Base-by-base conservation (phyloP, 805 yeast species). In the Metschnikowia orientalis region DNA sequence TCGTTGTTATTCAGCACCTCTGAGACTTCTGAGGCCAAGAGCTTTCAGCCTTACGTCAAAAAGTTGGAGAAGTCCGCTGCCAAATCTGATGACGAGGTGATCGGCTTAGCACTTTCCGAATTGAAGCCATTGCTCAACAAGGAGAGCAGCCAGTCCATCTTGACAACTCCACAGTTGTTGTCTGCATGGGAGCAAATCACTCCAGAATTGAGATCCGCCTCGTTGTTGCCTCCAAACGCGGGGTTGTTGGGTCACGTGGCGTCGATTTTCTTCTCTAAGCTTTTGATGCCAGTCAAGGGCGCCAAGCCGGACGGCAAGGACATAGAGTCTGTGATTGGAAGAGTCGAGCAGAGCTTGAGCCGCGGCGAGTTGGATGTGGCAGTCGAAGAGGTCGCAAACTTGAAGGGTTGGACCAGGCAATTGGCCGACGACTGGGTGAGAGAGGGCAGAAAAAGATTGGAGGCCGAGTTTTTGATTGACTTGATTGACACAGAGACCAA, bases 391-490 rank as follows among this genome's bases (percentile, higher is more conserved):
- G 92, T 82, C 34, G 81, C 94, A 42, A 73, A 77, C 44, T 72
- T 92, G 61, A 83, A 85, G 61, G 97, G 97, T 24, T 86, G 95
- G 95, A 76, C 92, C 22, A 80, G 94, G 71, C 75, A 75, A 54
- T 71, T 92, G 48, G 92, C 97, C 23, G 77, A 78, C 48, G 96
- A 87, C 56, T 92, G 97, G 97, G 76, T 92, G 20, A 66, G 67
- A 18, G 95, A 87, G 57, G 87, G 92, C 29, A 79, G 97, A 69
- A 81, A 79, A 67, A 82, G 94, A 57, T 67, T 88, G 44, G 97
- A 90, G 65, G 75, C 85, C 22, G 90, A 88, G 63, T 80, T 88
- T 51, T 68, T 90, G 55, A 70, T 86, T 39, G 77, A 73, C 37
- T 60, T 82, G 45, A 67, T 84, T 41, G 86, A 81, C 41, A 59